phyloP scores from a whole-genome alignment of 306 rosid genomes.

The Dalbergia oliveri region DNA sequence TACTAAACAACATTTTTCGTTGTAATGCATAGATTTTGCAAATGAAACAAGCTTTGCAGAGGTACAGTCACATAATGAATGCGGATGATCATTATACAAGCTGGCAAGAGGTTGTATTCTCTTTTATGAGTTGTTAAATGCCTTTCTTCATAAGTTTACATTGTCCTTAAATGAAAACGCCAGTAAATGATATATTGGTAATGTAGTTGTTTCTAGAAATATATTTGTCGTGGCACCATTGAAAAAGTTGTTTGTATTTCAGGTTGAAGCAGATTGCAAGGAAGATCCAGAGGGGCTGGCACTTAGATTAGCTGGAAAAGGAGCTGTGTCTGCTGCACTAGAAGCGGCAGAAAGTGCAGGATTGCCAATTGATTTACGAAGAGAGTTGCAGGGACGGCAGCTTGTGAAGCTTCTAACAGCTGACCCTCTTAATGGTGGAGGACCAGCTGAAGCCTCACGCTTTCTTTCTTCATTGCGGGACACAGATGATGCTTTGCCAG shows the following conservation, averaged over 20 bases:
- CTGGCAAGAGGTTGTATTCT: conserved; percentile 93
- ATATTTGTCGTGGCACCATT: not conserved
- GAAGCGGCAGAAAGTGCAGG: conserved; percentile 99
- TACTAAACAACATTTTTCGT: conserved; percentile 47
- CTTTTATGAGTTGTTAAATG: conserved; percentile 32
- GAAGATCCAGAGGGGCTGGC: conserved; percentile 99
- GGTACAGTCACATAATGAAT: conserved; percentile 84
- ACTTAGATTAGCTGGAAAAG: conserved; percentile 94
- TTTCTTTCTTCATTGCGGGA: conserved; percentile 96
- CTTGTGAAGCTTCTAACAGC: conserved; percentile 99
- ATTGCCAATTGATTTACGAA: conserved; percentile 85
- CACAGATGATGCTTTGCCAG: conserved; percentile 95
- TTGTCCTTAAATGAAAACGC: conserved; percentile 32
- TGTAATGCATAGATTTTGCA: conserved; percentile 74
- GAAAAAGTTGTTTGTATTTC: conserved; percentile 40
- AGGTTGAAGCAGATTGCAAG: conserved; percentile 98
- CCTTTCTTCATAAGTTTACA: conserved; percentile 32
- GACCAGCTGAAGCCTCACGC: conserved; percentile 99
- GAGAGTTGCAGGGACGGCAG: conserved; percentile 97
- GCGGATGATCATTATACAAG: conserved; percentile 88
- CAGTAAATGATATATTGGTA: conserved; percentile 19
- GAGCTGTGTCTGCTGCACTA: conserved; percentile 98
- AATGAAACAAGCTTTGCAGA: conserved; percentile 89
- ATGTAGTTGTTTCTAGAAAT: not conserved
- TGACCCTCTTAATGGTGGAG: conserved; percentile 98